These are phyloP conservation scores for Geranium rotundifolium DNA, from an alignment of 345 rosid genomes.

Conservation along the genomic window DNA sequence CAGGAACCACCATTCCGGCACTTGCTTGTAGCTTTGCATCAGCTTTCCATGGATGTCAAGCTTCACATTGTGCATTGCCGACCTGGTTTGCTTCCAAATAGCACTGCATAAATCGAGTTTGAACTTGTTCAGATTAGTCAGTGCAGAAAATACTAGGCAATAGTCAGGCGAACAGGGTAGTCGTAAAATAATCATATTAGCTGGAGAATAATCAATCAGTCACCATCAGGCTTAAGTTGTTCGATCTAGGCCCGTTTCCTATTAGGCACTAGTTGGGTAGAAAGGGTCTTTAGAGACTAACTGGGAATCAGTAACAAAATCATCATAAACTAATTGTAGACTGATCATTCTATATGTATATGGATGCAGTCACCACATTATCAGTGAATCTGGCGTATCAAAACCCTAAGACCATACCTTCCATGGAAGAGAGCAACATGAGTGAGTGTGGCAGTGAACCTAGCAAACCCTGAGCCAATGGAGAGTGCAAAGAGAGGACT, in stretches of 20 bases:
- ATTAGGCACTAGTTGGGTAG: too few species aligned
- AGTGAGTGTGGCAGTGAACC: constrained; percentile 87
- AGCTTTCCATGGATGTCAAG: constrained; percentile 69
- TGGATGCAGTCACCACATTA: neutral
- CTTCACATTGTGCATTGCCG: constrained; percentile 60
- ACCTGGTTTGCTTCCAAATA: constrained; percentile 67
- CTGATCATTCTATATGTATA: neutral
- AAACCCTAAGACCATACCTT: constrained; percentile 28
- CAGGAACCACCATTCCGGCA: constrained; percentile 93
- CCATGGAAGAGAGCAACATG: constrained; percentile 97
- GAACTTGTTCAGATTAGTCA: too few species aligned
- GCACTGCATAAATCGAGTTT: constrained; percentile 34
- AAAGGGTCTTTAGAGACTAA: too few species aligned
- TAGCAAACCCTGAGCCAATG: constrained; percentile 96
- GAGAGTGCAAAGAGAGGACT: constrained; percentile 94
- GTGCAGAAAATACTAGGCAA: too few species aligned
- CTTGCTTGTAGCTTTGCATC: constrained; percentile 78
- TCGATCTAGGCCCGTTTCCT: too few species aligned
- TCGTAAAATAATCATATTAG: neutral
- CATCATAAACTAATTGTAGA: too few species aligned
- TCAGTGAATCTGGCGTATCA: too few species aligned
- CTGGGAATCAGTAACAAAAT: too few species aligned
- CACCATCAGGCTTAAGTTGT: too few species aligned
- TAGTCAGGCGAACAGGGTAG: neutral
- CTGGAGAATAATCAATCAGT: neutral